Percentiles rank a stretch among this genome's conserved stretches.
Evolutionary conservation across 2,329 filamentous ascomycete species (phyloP).

Genomic region (Fusarium verticillioides): DNA sequence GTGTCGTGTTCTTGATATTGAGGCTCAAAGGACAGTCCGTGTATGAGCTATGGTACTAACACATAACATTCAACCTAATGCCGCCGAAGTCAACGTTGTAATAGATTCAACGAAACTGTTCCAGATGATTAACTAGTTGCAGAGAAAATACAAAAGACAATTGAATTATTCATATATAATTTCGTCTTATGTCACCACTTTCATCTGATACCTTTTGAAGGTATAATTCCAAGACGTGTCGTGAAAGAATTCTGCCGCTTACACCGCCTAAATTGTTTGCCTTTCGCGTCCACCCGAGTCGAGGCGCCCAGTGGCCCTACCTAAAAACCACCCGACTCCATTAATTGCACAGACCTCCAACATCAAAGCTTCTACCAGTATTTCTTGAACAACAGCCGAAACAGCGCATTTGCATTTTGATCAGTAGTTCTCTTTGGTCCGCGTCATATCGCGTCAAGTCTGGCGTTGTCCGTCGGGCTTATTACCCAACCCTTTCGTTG

Average conservation of each 20-base stretch:
- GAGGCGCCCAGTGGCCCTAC: neutral
- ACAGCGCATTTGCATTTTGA: constrained; percentile 16
- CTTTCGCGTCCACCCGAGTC: constrained; percentile 15
- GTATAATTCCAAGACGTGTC: neutral
- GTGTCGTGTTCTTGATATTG: neutral
- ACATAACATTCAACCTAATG: neutral
- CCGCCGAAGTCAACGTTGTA: neutral
- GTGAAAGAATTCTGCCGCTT: constrained; percentile 20
- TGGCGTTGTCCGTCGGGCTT: constrained; percentile 15
- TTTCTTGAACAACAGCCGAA: constrained; percentile 11
- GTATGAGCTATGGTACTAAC: neutral
- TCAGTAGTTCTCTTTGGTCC: constrained; percentile 21
- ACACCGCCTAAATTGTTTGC: constrained; percentile 48
- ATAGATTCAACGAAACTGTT: neutral
- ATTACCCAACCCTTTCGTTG: constrained; percentile 20
- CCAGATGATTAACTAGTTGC: too few relatives aligned
- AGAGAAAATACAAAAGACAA: neutral
- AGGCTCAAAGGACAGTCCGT: neutral
- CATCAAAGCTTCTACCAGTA: neutral
- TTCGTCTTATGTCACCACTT: neutral
- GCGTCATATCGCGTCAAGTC: constrained; percentile 18
- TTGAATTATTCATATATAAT: neutral
- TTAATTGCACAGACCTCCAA: constrained; percentile 27
- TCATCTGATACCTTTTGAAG: neutral
- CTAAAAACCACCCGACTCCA: neutral